Percentiles rank a stretch among this genome's conserved stretches.
Conservation (phyloP, 2,329 filamentous ascomycete species). For the Byssoonygena ceratinophila region DNA sequence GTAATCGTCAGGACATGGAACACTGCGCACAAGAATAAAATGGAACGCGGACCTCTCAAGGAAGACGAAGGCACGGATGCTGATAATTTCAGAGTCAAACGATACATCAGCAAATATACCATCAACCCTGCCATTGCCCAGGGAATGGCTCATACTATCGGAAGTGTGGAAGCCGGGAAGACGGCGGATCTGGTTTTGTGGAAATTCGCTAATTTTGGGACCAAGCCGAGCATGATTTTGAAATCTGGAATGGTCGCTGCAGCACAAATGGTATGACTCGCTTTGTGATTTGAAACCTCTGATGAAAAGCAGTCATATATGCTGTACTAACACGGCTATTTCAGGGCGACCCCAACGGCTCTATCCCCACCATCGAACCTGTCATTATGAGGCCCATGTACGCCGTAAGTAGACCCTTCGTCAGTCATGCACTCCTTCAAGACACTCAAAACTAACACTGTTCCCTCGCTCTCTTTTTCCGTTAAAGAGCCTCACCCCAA, state of each 20-base stretch:
- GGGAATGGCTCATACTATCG: conserved; percentile 77
- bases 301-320: not conserved
- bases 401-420: conserved; percentile 36
- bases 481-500: conserved; percentile 46
- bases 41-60: conserved; percentile 62
- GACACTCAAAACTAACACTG: too few species aligned
- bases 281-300: not conserved
- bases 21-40: conserved; percentile 93
- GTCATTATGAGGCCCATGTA: conserved; percentile 80
- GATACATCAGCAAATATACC: conserved; percentile 92
- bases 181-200: conserved; percentile 81
- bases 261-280: conserved; percentile 61
- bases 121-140: conserved; percentile 88
- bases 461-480: not conserved
- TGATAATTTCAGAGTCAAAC: conserved; percentile 85
- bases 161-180: conserved; percentile 80
- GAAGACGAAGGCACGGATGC: conserved; percentile 70
- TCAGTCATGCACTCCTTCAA: too few species aligned
- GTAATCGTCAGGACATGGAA: conserved; percentile 92
- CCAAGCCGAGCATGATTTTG: conserved; percentile 68
- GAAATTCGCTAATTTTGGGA: conserved; percentile 75
- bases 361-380: conserved; percentile 80
- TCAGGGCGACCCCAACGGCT: conserved; percentile 68
- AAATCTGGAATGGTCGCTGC: conserved; percentile 82
- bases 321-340: not conserved